Evolutionary conservation across 495 filamentous ascomycete species (phyloP), one percentile per base, ranked within the genome.

Genomic region (Aspergillus heteromorphus): DNA sequence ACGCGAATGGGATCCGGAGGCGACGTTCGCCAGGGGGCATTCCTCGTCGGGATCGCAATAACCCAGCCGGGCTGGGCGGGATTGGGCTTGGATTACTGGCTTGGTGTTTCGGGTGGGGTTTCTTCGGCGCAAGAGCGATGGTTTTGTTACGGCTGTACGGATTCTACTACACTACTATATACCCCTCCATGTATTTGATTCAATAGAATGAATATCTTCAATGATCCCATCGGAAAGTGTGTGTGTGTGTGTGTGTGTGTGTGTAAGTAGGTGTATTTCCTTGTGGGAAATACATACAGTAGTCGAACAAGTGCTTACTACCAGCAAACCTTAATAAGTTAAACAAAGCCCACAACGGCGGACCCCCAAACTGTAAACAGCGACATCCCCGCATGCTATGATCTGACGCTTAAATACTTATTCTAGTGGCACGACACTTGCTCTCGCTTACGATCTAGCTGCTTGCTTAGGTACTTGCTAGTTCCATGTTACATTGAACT

Each of bases 1-100:
- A 5, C 69, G 63, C 20, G 69, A 69, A 2, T 78, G 75, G 75
- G 72, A 76, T 53, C 72, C 70, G 0, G 53, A 65, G 23, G 21
- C 67, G 14, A 72, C 69, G 0, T 78, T 71, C 67, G 74, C 74
- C 7, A 62, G 38, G 17, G 62, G 59, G 1, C 47, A 61, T 40
- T 30, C 53, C 21, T 34, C 21, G n/a, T 27, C 53, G 9, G 14
- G 30, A 38, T 18, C 34, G 23, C 55, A 27, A 47, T 43, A 53
- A 54, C 38, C 18, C 27, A 14, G 23, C 11, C 17, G 6, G 18
- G n/a, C n/a, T n/a, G n/a, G n/a, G n/a, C n/a, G 40, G 42, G 20
- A 27, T 53, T 53, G 47, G 34, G 4, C 4, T 38, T 38, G 34
- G 9, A 14, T 2, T n/a, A n/a, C n/a, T n/a, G n/a, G n/a, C n/a